These are phyloP conservation scores for Suhomyces emberorum DNA, from an alignment of 805 yeast species.

Conservation along the genomic window DNA sequence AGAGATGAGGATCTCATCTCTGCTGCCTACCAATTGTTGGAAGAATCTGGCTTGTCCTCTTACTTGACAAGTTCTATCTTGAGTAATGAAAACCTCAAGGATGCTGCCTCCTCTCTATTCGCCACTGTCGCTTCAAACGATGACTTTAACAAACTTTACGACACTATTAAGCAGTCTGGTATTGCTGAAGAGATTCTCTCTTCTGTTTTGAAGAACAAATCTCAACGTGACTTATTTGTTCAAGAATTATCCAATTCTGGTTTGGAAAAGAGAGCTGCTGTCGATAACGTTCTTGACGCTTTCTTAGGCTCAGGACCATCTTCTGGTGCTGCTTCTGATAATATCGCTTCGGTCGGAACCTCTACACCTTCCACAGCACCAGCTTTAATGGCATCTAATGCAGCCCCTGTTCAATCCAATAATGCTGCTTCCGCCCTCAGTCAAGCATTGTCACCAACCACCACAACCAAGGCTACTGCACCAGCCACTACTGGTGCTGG, in stretches of 20 bases:
- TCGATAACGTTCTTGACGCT: conserved; percentile 9
- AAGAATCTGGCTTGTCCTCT: conserved; percentile 20
- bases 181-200: conserved; percentile 15
- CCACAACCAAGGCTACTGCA: conserved; percentile 6
- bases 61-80: conserved; percentile 21
- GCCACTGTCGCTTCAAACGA: conserved; percentile 19
- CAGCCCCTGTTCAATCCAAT: conserved; percentile 6
- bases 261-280: conserved; percentile 2
- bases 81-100: conserved; percentile 18
- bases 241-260: background rate
- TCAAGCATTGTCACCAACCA: background rate
- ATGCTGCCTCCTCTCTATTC: conserved; percentile 19
- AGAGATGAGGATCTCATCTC: conserved; percentile 14
- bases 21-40: conserved; percentile 18
- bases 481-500: conserved; percentile 6
- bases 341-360: background rate
- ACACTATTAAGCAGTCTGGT: conserved; percentile 26
- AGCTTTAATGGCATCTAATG: conserved; percentile 4
- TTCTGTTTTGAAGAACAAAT: conserved; percentile 4
- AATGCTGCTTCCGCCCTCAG: conserved; percentile 6
- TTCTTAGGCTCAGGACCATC: conserved; percentile 4
- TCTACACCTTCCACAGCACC: conserved; percentile 6
- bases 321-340: conserved; percentile 5
- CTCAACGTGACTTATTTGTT: conserved; percentile 2
- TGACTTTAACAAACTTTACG: conserved; percentile 19